Percentiles rank a stretch among this genome's conserved stretches.
Evolutionary conservation across 768 basidiomycete genomes (phyloP).

Genomic region (Agaricus sinodeliciosus): DNA sequence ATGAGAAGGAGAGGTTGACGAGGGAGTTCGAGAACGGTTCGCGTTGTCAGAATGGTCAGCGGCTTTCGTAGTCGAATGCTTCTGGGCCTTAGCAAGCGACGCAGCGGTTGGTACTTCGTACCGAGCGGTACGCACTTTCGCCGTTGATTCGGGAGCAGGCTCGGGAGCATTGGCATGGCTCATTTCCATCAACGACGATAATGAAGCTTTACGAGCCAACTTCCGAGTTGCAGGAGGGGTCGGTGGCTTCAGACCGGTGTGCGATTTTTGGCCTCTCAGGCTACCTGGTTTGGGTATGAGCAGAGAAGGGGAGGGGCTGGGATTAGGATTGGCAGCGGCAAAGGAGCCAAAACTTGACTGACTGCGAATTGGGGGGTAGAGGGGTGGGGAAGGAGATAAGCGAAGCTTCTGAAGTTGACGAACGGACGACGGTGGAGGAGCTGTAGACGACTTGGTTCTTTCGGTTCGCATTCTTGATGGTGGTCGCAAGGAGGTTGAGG

Average conservation of each 20-base stretch:
- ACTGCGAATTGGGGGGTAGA: conserved; percentile 46
- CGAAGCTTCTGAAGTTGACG: conserved; percentile 64
- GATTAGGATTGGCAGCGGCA: conserved; percentile 38
- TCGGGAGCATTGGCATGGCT: conserved; percentile 50
- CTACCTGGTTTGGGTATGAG: conserved; percentile 65
- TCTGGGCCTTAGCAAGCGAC: conserved; percentile 69
- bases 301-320: conserved; percentile 44
- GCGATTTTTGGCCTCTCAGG: conserved; percentile 79
- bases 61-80: conserved; percentile 57
- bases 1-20: conserved; percentile 67
- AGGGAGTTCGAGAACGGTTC: conserved; percentile 73
- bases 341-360: conserved; percentile 54
- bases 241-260: conserved; percentile 72
- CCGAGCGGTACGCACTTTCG: conserved; percentile 28
- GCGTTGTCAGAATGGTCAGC: conserved; percentile 71
- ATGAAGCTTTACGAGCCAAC: conserved; percentile 69
- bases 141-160: conserved; percentile 27
- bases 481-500: conserved; percentile 41
- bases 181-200: conserved; percentile 60
- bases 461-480: conserved; percentile 56
- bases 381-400: conserved; percentile 65
- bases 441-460: conserved; percentile 66
- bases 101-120: conserved; percentile 80
- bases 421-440: conserved; percentile 63
- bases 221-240: conserved; percentile 61